Evolutionary conservation across 495 filamentous ascomycete species (phyloP), one percentile per base, ranked within the genome.

Genomic region (Thozetella sp.): DNA sequence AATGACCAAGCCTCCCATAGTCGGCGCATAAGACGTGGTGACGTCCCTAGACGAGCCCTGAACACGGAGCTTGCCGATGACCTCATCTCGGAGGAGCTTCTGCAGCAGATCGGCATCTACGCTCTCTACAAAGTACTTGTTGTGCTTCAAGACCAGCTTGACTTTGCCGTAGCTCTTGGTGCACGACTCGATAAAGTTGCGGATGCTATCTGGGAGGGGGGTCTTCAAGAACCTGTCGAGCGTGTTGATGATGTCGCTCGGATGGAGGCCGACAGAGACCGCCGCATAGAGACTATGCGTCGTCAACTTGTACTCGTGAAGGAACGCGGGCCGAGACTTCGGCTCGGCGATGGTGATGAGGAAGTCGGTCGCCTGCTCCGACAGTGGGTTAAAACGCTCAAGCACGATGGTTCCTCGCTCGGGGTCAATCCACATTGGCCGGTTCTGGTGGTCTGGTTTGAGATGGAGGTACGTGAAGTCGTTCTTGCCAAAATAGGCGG

Each of bases 291-390:
- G 80, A 71, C 92, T 96, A 72, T 98, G 93, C 3, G 90, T 83
- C 0, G 93, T 98, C 67, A 99, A 80, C 27, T 86, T 83, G 76
- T 98, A 99, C 73, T 99, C 95, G 71, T 98, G 96, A 13, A 99
- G 80, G 67, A 90, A 92, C 11, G 83, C 86, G 46, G 95, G 94
- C 34, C 95, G 86, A 23, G 93, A 97, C 61, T 92, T 78, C 45
- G 95, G 95, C 76, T 99, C 95, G 37, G 94, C 93, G 65, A 99
- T 92, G 45, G 93, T 97, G 54, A 94, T 96, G 57, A 99, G 80
- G 73, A 99, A 97, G 70, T 97, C 93, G 63, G 96, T 91, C 2
- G 93, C 95, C 67, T 93, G 88, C 30, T 87, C 80, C 22, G 93
- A 90, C 43, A 93, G 75, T 1, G 93, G 90, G 27, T 88, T 93